Evolutionary conservation across 2,329 filamentous ascomycete genomes (phyloP).

Genomic region (Lizonia empirigonia): DNA sequence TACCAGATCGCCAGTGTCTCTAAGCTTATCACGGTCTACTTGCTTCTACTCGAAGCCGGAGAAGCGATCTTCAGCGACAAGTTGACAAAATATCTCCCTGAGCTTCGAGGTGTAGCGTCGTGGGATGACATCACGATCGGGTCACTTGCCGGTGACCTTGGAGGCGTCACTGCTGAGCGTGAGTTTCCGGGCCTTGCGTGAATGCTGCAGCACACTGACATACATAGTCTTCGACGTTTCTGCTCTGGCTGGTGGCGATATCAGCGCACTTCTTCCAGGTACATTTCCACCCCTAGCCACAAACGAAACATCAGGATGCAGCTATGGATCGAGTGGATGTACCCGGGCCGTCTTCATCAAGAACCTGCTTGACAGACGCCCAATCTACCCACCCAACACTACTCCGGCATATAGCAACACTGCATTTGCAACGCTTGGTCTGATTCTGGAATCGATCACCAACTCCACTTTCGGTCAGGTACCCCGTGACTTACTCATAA

Average conservation of each 20-base stretch:
- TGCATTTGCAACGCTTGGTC: conserved; percentile 53
- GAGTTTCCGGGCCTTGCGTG: neutral
- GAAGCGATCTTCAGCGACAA: conserved; percentile 44
- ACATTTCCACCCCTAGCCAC: conserved; percentile 6
- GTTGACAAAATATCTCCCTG: conserved; percentile 36
- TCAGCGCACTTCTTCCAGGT: conserved; percentile 11
- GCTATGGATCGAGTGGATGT: conserved; percentile 5
- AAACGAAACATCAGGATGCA: conserved; percentile 13
- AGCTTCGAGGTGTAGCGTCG: conserved; percentile 27
- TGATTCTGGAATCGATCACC: conserved; percentile 54
- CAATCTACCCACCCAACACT: conserved; percentile 52
- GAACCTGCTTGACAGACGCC: conserved; percentile 22
- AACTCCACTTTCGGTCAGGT: conserved; percentile 48
- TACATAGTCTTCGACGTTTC: conserved; percentile 1
- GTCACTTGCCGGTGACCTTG: conserved; percentile 42
- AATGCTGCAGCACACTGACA: neutral
- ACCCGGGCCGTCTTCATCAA: conserved; percentile 10
- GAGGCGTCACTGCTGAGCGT: conserved; percentile 36
- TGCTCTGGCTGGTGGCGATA: conserved; percentile 3
- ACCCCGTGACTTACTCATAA: conserved; percentile 52
- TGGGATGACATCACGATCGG: conserved; percentile 47
- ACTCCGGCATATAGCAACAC: conserved; percentile 59
- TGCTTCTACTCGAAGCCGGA: conserved; percentile 45
- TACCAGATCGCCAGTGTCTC: conserved; percentile 52
- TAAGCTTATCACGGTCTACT: conserved; percentile 50